Conservation (phyloP, 2,329 filamentous ascomycete species). For the Aspergillus sp. region DNA sequence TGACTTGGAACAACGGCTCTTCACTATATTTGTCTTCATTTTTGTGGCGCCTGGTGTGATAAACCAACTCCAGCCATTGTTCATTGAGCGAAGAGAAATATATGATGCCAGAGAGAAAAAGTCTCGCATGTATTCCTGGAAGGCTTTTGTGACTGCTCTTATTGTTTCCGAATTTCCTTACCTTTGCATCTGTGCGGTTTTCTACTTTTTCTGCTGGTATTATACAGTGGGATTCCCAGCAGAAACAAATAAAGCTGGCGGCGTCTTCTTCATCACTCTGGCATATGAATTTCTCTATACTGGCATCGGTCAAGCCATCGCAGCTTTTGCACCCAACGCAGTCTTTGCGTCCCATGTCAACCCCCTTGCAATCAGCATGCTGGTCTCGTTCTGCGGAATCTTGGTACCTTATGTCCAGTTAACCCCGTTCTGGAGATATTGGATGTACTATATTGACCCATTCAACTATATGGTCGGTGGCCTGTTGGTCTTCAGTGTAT, state of each 20-base stretch:
- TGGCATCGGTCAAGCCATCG: slow-evolving; percentile 73
- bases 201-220: slow-evolving; percentile 73
- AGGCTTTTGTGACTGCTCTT: slow-evolving; percentile 66
- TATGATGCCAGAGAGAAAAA: slow-evolving; percentile 66
- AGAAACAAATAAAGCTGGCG: slow-evolving; percentile 29
- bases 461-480: slow-evolving; percentile 28
- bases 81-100: slow-evolving; percentile 64
- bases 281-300: slow-evolving; percentile 69
- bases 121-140: slow-evolving; percentile 68
- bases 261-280: slow-evolving; percentile 65
- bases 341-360: slow-evolving; percentile 69
- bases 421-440: slow-evolving; percentile 27
- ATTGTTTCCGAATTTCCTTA: slow-evolving; percentile 66
- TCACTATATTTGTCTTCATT: slow-evolving; percentile 62
- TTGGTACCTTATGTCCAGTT: slow-evolving; percentile 25
- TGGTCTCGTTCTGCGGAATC: slow-evolving; percentile 27
- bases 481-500: slow-evolving; percentile 20
- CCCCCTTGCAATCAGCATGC: slow-evolving; percentile 60
- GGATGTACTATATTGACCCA: slow-evolving; percentile 27
- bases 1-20: slow-evolving; percentile 69
- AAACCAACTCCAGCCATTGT: slow-evolving; percentile 56
- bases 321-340: slow-evolving; percentile 63
- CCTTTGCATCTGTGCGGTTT: slow-evolving; percentile 55
- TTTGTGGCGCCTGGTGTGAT: slow-evolving; percentile 46
- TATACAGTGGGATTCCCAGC: slow-evolving; percentile 55